Conservation (phyloP, 371 early-diverging fungal species). For the Mortierella sp. region DNA sequence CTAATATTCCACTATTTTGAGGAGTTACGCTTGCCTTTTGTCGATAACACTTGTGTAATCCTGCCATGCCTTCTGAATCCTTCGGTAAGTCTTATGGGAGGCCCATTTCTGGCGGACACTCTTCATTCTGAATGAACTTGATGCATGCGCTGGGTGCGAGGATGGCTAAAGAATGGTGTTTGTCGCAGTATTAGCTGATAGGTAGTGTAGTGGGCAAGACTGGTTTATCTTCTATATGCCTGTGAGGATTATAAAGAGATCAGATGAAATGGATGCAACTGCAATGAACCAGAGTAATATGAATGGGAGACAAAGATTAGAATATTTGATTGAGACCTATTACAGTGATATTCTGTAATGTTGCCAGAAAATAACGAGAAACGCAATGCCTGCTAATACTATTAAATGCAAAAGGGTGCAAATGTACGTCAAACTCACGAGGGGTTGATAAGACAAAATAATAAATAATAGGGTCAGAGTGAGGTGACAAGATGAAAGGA, state of each 20-base stretch:
- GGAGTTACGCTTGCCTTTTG: conserved; percentile 47
- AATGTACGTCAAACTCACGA: background rate
- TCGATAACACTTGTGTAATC: conserved; percentile 49
- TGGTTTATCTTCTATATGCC: background rate
- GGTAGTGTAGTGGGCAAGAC: background rate
- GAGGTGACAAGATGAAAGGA: conserved; percentile 2
- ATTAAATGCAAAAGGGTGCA: no score
- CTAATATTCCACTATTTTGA: background rate
- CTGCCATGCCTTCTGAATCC: conserved; percentile 56
- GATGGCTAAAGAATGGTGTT: background rate
- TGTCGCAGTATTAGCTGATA: background rate
- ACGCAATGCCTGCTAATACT: no score
- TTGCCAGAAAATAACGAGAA: no score
- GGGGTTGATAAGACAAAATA: background rate
- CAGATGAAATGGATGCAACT: background rate
- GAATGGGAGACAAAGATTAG: background rate
- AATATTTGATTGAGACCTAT: background rate
- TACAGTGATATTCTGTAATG: background rate
- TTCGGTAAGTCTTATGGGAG: conserved; percentile 58
- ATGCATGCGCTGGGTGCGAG: conserved; percentile 42
- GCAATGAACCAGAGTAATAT: background rate
- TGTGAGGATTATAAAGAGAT: background rate
- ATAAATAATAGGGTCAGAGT: background rate
- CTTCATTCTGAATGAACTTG: conserved; percentile 64
- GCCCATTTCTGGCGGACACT: conserved; percentile 63